Evolutionary conservation across 495 filamentous ascomycete species (phyloP), one percentile per base, ranked within the genome.

Genomic region (Penicillium salamii): DNA sequence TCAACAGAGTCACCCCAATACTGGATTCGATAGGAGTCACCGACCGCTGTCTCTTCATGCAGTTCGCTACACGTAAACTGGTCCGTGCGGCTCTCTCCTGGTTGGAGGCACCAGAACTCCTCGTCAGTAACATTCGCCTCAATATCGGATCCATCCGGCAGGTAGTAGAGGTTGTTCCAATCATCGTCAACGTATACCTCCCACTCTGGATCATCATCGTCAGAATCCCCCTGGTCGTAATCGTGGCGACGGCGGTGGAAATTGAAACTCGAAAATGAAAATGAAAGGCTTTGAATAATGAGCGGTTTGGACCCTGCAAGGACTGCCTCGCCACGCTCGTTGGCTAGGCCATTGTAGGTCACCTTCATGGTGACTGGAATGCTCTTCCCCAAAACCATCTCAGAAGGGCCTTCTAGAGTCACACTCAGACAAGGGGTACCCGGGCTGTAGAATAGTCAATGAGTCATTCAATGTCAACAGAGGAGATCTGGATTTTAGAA

Each of bases 21-120:
- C 33, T 44, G 41, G 21, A 29, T 44, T 44, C 49, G 41, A 51
- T 51, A 51, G 14, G 41, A 31, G 33, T 51, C 49, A 11, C 49
- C 49, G 9, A 38, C 33, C 15, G 35, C 33, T 29, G 49, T 45
- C 38, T 51, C 49, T 7, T 32, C 31, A 20, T 51, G 49, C 15
- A 29, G 3, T 1, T 41, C 38, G 21, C 9, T 7, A 9, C n/a
- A 39, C 0, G 20, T 7, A 9, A 48, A n/a, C 23, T 18, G 14
- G 4, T 38, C n/a, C 14, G 14, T 18, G 13, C 33, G 17, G 33
- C 33, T 35, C 33, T 48, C 46, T 7, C 46, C 46, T 33, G 46
- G 46, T 32, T 48, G 13, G 1, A 48, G 35, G 35, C 35, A 19
- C 19, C n/a, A 26, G 46, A 33, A 20, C 12, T 19, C 12, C 3